Percentiles rank a stretch among this genome's conserved stretches.
These are phyloP conservation scores for Spirogloea muscicola DNA, from an alignment of 139 green algal genomes.

Conservation along the genomic window DNA sequence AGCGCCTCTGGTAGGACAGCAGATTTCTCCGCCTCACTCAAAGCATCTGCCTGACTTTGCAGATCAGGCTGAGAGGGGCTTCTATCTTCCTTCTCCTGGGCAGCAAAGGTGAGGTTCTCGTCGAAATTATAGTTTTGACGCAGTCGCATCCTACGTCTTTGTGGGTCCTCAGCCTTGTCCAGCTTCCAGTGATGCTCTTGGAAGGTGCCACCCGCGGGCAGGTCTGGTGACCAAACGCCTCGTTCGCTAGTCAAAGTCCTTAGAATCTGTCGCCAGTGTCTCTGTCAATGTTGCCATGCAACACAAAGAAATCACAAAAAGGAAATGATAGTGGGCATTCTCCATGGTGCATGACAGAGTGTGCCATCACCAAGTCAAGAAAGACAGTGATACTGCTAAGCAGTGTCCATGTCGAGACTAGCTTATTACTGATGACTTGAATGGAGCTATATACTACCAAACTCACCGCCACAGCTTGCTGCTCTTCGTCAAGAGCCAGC, in stretches of 20 bases:
- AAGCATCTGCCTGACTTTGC: background rate
- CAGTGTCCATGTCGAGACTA: background rate
- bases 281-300: background rate
- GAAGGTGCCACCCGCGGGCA: background rate
- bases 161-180: constrained; percentile 29
- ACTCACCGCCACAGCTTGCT: constrained; percentile 9
- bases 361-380: background rate
- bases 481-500: constrained; percentile 17
- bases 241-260: constrained; percentile 21
- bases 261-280: constrained; percentile 18
- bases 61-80: background rate
- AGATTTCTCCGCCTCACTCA: background rate
- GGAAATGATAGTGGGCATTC: background rate
- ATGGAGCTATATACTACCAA: background rate
- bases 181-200: constrained; percentile 27
- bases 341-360: background rate
- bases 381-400: background rate
- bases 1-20: background rate
- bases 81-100: background rate
- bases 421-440: background rate
- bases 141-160: constrained; percentile 15
- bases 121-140: constrained; percentile 29
- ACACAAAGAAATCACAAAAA: background rate
- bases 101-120: background rate
- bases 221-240: constrained; percentile 14